These are phyloP conservation scores for Infundibulicybe gibba DNA, from an alignment of 768 basidiomycete species.

Conservation along the genomic window DNA sequence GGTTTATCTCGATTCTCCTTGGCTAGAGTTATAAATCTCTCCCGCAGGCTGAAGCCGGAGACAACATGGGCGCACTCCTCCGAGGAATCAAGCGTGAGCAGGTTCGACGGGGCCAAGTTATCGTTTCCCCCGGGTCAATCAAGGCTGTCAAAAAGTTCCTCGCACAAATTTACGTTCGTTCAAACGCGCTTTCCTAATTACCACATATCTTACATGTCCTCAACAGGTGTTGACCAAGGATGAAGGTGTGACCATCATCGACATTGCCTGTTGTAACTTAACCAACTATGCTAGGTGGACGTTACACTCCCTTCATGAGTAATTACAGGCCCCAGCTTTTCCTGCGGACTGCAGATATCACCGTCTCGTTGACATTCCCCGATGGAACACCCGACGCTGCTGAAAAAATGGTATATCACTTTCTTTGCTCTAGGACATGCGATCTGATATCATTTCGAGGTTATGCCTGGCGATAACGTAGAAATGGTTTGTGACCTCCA, in stretches of 20 bases:
- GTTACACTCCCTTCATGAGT: slow-evolving; percentile 88
- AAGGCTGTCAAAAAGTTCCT: slow-evolving; percentile 94
- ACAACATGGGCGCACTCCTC: slow-evolving; percentile 97
- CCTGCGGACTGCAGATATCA: slow-evolving; percentile 93
- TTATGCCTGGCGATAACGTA: slow-evolving; percentile 98
- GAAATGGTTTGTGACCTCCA: slow-evolving; percentile 85
- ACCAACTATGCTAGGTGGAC: slow-evolving; percentile 46
- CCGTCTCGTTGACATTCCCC: slow-evolving; percentile 81
- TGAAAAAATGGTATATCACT: slow-evolving; percentile 74
- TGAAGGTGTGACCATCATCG: slow-evolving; percentile 45
- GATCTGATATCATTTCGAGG: slow-evolving; percentile 32
- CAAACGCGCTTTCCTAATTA: slow-evolving; percentile 1
- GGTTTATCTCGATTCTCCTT: slow-evolving; percentile 12
- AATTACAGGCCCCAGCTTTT: slow-evolving; percentile 96
- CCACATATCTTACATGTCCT: neutral
- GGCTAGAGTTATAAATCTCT: neutral
- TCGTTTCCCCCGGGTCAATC: slow-evolving; percentile 85
- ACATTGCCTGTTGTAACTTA: slow-evolving; percentile 12
- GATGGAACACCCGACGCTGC: slow-evolving; percentile 74
- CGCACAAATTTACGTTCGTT: slow-evolving; percentile 82
- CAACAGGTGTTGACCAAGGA: slow-evolving; percentile 79
- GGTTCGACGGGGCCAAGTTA: slow-evolving; percentile 88
- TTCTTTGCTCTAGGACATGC: neutral
- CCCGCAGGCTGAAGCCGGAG: slow-evolving; percentile 87
- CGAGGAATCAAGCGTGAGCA: slow-evolving; percentile 98